Evolutionary conservation across 2,329 filamentous ascomycete genomes (phyloP).

Genomic region (Dactylellina haptotyla): DNA sequence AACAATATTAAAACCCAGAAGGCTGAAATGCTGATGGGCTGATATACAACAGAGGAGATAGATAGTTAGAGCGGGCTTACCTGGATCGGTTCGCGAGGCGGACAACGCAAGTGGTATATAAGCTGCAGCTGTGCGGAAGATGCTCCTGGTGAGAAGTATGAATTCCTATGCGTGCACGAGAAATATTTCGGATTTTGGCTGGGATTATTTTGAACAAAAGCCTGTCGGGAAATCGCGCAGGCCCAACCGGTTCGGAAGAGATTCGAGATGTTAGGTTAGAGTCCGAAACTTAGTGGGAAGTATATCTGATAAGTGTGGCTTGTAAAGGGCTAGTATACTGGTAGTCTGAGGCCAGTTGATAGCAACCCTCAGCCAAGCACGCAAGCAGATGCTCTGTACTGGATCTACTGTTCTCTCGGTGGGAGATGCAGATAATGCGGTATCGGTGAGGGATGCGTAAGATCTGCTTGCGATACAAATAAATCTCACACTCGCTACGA

Average conservation of each 20-base stretch:
- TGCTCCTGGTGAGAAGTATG: constrained; percentile 13
- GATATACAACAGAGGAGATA: too few species aligned
- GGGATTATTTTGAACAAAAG: constrained; percentile 15
- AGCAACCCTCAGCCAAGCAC: not conserved
- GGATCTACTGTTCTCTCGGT: not conserved
- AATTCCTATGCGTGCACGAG: constrained; percentile 31
- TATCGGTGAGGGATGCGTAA: constrained; percentile 13
- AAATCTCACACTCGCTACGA: too few species aligned
- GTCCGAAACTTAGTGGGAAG: constrained; percentile 23
- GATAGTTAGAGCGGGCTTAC: too few species aligned
- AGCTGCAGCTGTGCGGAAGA: constrained; percentile 27
- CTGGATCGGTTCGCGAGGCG: constrained; percentile 13
- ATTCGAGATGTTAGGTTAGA: constrained; percentile 38
- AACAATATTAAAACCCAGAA: not conserved
- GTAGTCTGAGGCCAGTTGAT: not conserved
- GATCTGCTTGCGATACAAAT: too few species aligned
- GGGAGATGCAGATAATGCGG: constrained; percentile 21
- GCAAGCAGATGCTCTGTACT: constrained; percentile 20
- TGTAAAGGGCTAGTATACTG: not conserved
- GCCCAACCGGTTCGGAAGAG: constrained; percentile 48
- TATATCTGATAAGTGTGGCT: constrained; percentile 18
- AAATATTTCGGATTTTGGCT: constrained; percentile 27
- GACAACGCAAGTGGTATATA: constrained; percentile 48
- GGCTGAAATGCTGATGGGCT: not conserved
- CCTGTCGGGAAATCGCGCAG: constrained; percentile 49